Base-by-base conservation (phyloP, 2,329 filamentous ascomycete species). In the Zopfia rhizophila region DNA sequence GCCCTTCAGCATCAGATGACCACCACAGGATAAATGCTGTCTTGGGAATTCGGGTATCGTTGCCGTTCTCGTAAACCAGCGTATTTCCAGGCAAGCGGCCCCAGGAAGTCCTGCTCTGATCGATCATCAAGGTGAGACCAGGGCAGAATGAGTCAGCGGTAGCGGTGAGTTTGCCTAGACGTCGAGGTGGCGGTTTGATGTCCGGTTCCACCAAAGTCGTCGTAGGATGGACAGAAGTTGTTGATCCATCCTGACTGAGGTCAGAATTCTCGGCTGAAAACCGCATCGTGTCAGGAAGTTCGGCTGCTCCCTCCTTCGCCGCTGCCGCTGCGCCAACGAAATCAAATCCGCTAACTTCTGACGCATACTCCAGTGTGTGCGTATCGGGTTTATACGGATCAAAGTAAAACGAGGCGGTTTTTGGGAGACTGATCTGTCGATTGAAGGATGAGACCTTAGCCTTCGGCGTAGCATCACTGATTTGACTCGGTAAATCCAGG, bases 1-100 rank as follows among this genome's bases (percentile, higher is more conserved):
- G 86, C 8, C 82, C 83, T 1, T 85, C 81, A 43, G 83, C 85
- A 80, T 88, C 91, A 21, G 94, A 83, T 5, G 60, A 66, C 52
- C 61, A 70, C 23, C 90, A 78, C 25, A 97, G 76, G 60, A 89
- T 87, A 58, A 96, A 84, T 1, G 90, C 91, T 53, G 87, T 86
- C 65, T 93, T 93, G 1, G 92, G 90, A 24, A 97, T 84, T 12
- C 86, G 86, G 2, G 78, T 80, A 55, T 97, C 90, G 17, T 75
- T 73, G 21, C 70, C 74, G 35, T 86, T 76, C 1, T 81, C 72
- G 60, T 91, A 90, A 2, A 86, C 76, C 21, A 86, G 72, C 0
- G 88, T 93, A 59, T 91, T 92, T 14, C 80, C 77, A 1, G 73
- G 75, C 0, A 83, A 82, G 18, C 93, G 85, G 21, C 93, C 93